Percentiles rank a stretch among this genome's conserved stretches.
Evolutionary conservation across 2,329 filamentous ascomycete genomes (phyloP).

Genomic region (Penicillium thymicola): DNA sequence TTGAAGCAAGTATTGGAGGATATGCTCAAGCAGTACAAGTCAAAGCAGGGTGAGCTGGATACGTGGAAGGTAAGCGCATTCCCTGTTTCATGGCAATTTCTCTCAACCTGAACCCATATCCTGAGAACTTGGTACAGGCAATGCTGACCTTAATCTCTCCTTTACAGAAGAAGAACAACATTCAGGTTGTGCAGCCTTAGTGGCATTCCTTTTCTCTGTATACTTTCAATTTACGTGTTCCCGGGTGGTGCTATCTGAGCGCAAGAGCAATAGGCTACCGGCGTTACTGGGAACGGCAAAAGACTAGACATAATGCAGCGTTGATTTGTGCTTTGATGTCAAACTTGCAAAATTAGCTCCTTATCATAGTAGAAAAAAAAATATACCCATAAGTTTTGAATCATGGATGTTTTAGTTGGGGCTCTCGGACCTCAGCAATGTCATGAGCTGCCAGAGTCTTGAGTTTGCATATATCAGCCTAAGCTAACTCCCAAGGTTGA

Average conservation of each 20-base stretch:
- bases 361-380: neutral
- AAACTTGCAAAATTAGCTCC: constrained; percentile 1
- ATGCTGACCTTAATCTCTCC: constrained; percentile 5
- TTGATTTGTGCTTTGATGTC: constrained; percentile 12
- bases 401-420: neutral
- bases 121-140: neutral
- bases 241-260: constrained; percentile 1
- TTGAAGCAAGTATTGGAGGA: constrained; percentile 92
- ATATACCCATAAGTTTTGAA: constrained; percentile 1
- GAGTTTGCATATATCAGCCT: neutral
- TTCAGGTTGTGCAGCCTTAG: constrained; percentile 48
- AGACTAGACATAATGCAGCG: constrained; percentile 21
- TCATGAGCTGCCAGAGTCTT: neutral
- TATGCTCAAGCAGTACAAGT: constrained; percentile 92
- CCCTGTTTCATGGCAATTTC: neutral
- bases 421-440: neutral
- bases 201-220: constrained; percentile 3
- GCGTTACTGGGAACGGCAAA: constrained; percentile 20
- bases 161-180: constrained; percentile 48
- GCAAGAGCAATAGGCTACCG: constrained; percentile 12
- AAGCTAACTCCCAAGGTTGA: neutral
- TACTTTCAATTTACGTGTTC: constrained; percentile 9
- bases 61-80: constrained; percentile 81
- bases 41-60: constrained; percentile 91
- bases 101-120: neutral